Evolutionary conservation across 768 basidiomycete genomes (phyloP), one percentile per base, ranked within the genome.

Genomic region (Boletus vermiculosoides): DNA sequence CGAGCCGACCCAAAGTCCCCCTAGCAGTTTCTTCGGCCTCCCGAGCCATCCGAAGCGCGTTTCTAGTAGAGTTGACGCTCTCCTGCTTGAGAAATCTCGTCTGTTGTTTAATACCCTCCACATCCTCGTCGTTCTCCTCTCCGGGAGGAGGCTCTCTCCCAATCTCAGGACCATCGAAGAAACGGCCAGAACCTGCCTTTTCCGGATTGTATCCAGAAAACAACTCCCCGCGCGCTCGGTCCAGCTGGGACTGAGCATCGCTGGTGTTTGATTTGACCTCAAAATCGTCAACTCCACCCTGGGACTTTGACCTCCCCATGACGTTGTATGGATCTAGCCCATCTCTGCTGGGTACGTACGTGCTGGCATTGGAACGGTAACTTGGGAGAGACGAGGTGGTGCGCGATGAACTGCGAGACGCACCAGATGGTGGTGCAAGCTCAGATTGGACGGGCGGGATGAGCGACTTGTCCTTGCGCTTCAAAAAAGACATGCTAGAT

Each of bases 11-110:
- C 20, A 99, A 68, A 5, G 96, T 99, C 56, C 86, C 87, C 45
- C 90, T 78, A 34, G 91, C 96, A 12, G 94, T 96, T 72, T 99
- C 96, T 73, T 98, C 96, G 0, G 96, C 94, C 72, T 98, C 94
- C n/a, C 88, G 80, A 39, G 95, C 96, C 69, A 98, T 80, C 42
- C 94, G 82, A 50, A 99, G 79, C 13, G 96, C 96, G 74, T 98
- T 98, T 64, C 95, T 78, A 1, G 94, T 90, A 16, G 90, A 89
- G 53, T 84, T 86, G 46, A 95, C 87, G 68, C 86, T 89, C 65
- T 98, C 95, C 74, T 98, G 94, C 75, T 99, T 98, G 59, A 89
- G 70, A 66, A 83, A 90, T 55, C 86, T 82, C 57, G 91, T 94
- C 73, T 94, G 88, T 65, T 92, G 85, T 76, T 97, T 98, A 74